Base-by-base conservation (phyloP, 202 grass and related monocot species). In the Schoenoplectus triqueter region DNA sequence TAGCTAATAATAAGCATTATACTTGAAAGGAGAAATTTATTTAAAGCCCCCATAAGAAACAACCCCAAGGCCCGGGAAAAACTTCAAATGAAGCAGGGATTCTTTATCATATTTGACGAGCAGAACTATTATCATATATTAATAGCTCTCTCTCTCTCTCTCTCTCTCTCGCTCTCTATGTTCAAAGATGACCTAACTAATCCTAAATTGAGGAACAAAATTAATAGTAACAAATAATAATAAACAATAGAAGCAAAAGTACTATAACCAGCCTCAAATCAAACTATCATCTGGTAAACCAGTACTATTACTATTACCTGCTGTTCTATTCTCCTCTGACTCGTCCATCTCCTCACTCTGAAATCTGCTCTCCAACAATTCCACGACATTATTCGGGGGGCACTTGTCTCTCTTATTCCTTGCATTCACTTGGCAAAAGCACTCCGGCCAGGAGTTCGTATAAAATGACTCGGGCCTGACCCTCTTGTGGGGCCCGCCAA, bases 391-490 rank as follows among this genome's bases (percentile, higher is more conserved):
- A 70, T 92, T 87, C 3, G 88, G 81, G 1, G 96, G 93, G 75
- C 96, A 98, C 66, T 82, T 67, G 18, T 95, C 87, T 10, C 69
- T 88, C 13, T 14, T 80, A 65, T 89, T 91, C 84, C 66, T 90
- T 47, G 96, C 61, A 18, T 89, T 86, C 1, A 22, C 73, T 84
- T 94, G 89, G 80, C 93, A 98, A 82, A 98, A 98, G 62, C 96
- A 98, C 79, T 98, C 96, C 2, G 96, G 93, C 96, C 96, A 98
- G 14, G 96, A 95, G 81, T 98, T 98, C 18, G 86, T 98, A 76
- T 94, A 98, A 86, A 98, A 92, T 42, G 93, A 93, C 41, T 95
- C 96, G 5, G 90, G 88, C 50, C 84, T 84, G 7, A 92, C 86
- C 69, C 96, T 90, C 79, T 91, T 93, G 80, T 91, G 96, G 7